A percentile compares a stretch with the other conserved stretches of the same genome.
Conservation (phyloP, 2,329 filamentous ascomycete genomes). For the Cercospora janseana region DNA sequence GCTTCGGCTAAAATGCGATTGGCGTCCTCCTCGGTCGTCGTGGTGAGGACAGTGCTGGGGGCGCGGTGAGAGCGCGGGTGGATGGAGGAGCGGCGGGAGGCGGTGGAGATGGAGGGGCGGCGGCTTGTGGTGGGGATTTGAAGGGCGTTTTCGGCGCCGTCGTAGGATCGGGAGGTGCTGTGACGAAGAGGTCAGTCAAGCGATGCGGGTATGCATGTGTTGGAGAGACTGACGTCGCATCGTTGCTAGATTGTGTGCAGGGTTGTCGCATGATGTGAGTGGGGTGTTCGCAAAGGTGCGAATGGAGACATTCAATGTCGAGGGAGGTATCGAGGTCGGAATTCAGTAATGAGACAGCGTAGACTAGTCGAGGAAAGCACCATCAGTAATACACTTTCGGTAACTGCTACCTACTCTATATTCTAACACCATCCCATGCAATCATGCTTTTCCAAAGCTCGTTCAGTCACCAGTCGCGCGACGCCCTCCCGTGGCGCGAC, state of each 20-base stretch:
- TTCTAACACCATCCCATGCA: slow-evolving; percentile 17
- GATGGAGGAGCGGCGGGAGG: background rate
- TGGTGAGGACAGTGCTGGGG: slow-evolving; percentile 2
- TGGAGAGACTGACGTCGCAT: too few relatives aligned
- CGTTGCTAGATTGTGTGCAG: background rate
- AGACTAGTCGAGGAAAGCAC: slow-evolving; percentile 1
- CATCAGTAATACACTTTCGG: slow-evolving; percentile 18
- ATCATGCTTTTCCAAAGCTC: slow-evolving; percentile 7
- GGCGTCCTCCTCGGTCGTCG: slow-evolving; percentile 7
- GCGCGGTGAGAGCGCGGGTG: slow-evolving; percentile 6
- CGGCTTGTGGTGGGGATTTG: background rate
- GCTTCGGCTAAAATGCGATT: slow-evolving; percentile 9
- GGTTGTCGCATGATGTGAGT: background rate
- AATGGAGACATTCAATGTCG: too few relatives aligned
- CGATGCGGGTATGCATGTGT: background rate
- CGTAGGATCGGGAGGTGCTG: background rate
- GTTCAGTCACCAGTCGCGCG: slow-evolving; percentile 14
- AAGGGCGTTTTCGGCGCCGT: slow-evolving; percentile 5
- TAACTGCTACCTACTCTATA: slow-evolving; percentile 17
- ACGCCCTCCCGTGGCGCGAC: slow-evolving; percentile 20
- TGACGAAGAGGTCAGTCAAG: too few relatives aligned
- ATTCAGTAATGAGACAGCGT: background rate
- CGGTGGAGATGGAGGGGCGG: slow-evolving; percentile 1
- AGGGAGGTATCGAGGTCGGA: too few relatives aligned
- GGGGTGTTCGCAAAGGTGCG: background rate